Conservation (phyloP, 305 asterid genomes). For the Plantago coronopus region DNA sequence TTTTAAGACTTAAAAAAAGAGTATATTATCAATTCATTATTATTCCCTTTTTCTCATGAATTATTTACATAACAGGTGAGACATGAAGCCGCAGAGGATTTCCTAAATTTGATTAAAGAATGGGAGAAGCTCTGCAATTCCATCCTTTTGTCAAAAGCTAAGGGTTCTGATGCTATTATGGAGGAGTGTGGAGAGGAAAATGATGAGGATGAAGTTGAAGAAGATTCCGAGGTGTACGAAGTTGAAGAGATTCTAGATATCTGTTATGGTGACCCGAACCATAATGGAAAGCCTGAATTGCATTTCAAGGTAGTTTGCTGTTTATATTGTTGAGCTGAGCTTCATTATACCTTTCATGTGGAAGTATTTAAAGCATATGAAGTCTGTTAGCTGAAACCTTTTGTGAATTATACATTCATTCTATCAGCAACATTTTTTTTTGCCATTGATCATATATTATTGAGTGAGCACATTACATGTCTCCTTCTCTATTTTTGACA, state of each 20-base stretch:
- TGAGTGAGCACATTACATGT: too few species aligned
- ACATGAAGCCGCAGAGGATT: conserved; percentile 64
- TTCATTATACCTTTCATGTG: conserved; percentile 2
- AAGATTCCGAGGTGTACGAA: conserved; percentile 44
- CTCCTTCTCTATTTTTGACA: too few species aligned
- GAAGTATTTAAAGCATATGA: background rate
- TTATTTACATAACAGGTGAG: conserved; percentile 40
- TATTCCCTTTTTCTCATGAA: conserved; percentile 1
- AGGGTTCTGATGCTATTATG: conserved; percentile 4
- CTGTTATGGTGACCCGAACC: conserved; percentile 53
- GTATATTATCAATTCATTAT: background rate
- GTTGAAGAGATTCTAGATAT: conserved; percentile 47
- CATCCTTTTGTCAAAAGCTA: conserved; percentile 23
- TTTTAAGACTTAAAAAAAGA: too few species aligned
- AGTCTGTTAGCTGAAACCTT: background rate
- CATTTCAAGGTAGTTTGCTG: conserved; percentile 46
- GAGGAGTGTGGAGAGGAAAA: background rate
- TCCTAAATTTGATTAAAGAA: conserved; percentile 40
- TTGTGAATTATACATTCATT: too few species aligned
- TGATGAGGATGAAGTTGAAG: conserved; percentile 27
- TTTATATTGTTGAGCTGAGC: background rate
- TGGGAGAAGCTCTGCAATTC: conserved; percentile 60
- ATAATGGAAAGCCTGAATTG: conserved; percentile 21
- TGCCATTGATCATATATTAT: too few species aligned
- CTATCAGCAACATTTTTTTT: too few species aligned